These are phyloP conservation scores for Elsinoe ampelina DNA, from an alignment of 2,329 filamentous ascomycete genomes.

Conservation along the genomic window DNA sequence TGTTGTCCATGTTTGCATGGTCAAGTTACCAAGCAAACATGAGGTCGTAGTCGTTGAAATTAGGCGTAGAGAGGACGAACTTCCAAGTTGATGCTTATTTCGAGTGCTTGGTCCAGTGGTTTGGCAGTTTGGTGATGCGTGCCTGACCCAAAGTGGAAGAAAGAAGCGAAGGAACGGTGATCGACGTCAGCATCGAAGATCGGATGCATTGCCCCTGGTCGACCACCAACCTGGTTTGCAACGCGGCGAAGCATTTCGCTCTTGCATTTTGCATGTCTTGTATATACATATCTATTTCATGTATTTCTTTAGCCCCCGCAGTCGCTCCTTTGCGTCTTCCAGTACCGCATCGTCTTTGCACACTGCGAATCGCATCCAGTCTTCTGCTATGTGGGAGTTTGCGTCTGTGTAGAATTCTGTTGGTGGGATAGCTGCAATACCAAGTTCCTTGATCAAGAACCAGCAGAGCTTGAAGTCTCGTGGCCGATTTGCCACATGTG, in stretches of 20 bases:
- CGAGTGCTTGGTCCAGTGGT: no score
- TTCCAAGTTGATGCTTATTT: neutral
- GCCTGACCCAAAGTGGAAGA: neutral
- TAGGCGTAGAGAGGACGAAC: neutral
- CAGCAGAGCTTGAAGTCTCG: conserved; percentile 90
- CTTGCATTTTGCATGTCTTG: neutral
- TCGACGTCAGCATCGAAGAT: neutral
- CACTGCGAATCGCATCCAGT: conserved; percentile 90
- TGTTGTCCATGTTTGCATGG: neutral
- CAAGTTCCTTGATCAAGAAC: conserved; percentile 95
- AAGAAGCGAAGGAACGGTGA: neutral
- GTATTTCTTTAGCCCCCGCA: conserved; percentile 42
- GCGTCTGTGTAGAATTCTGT: conserved; percentile 90
- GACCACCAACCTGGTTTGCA: neutral
- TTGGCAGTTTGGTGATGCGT: neutral
- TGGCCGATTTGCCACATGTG: conserved; percentile 75
- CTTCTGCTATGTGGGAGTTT: conserved; percentile 77
- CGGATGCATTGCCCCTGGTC: neutral
- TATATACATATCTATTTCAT: conserved; percentile 23
- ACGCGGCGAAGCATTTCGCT: neutral
- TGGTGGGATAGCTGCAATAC: conserved; percentile 89
- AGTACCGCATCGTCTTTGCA: conserved; percentile 84
- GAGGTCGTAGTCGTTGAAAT: neutral
- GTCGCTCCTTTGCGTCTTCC: conserved; percentile 41
- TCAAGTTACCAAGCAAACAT: neutral